A percentile compares a stretch with the other conserved stretches of the same genome.
Conservation (phyloP, 2,329 filamentous ascomycete genomes). For the Cladosporium sp. region DNA sequence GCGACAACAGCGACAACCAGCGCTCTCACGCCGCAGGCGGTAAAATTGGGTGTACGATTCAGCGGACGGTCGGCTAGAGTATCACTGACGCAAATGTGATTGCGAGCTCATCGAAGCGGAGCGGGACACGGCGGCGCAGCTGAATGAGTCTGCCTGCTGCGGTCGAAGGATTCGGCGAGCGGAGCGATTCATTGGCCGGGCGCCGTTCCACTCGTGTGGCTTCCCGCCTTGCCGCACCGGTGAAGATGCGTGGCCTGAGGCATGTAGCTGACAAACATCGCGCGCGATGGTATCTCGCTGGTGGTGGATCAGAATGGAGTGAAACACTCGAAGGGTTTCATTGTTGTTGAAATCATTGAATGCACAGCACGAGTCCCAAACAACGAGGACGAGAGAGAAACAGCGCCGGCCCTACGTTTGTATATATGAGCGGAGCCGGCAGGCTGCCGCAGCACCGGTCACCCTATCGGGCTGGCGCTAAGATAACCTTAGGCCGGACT, state of each 20-base stretch:
- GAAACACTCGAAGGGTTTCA: background rate
- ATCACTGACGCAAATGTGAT: no score
- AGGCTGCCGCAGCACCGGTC: background rate
- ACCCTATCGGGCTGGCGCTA: background rate
- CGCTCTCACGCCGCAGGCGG: no score
- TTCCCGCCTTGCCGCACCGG: background rate
- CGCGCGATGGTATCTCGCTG: background rate
- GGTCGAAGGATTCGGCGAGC: background rate
- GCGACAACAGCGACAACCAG: no score
- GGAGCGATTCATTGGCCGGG: background rate
- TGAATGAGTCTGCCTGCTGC: background rate
- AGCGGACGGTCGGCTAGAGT: no score
- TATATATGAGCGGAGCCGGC: background rate
- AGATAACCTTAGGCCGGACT: background rate
- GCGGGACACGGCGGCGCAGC: background rate
- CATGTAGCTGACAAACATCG: background rate
- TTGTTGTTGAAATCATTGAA: background rate
- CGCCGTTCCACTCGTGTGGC: background rate
- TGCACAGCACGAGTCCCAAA: background rate
- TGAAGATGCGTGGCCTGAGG: background rate
- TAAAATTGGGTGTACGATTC: no score
- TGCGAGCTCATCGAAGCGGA: no score
- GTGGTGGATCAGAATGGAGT: background rate
- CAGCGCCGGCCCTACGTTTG: background rate
- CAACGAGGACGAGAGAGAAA: background rate